Base-by-base conservation (phyloP, 306 rosid genomes). In the Senna siamea region DNA sequence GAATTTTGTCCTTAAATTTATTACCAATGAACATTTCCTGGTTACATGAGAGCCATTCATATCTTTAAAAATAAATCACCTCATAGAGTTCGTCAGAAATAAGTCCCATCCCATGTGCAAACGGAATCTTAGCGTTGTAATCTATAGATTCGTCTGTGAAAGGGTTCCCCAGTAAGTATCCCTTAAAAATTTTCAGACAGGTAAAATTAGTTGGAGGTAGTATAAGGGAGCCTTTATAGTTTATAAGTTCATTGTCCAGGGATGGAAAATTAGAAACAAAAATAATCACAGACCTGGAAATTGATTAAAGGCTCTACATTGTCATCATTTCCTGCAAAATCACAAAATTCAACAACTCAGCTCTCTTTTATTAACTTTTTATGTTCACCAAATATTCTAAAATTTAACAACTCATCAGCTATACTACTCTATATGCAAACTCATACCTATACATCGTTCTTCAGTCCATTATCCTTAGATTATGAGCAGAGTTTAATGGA, bases 141-240 rank as follows among this genome's bases (percentile, higher is more conserved):
- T 58, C 46, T 18, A 63, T 12, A 12, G 5, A 0, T 12, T 0
- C 7, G 18, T 15, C n/a, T 2, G 84, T 85, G 0, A 3, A 0
- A 12, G 89, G 82, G 44, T 85, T 83, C 28, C 88, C 89, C 1
- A 71, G 52, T 40, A 78, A 9, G 61, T 80, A 87, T 53, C 89
- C 92, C 88, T 87, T 66, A 1, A 47, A 38, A 12, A 11, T 47
- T 32, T 22, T 47, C 38, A 23, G n/a, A 23, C 50, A 62, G 6
- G 41, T 32, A 35, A 32, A 17, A 9, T 17, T 11, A 26, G 18
- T 22, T 7, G 77, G 69, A 18, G 4, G 6, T 13, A 38, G 17
- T 63, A 4, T 26, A 19, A 18, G n/a, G 70, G 30, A 12, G 5
- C 19, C 15, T 9, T 40, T 35, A 26, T 3, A 26, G n/a, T n/a